Base-by-base conservation (phyloP, 768 basidiomycete species). In the Russula earlei region DNA sequence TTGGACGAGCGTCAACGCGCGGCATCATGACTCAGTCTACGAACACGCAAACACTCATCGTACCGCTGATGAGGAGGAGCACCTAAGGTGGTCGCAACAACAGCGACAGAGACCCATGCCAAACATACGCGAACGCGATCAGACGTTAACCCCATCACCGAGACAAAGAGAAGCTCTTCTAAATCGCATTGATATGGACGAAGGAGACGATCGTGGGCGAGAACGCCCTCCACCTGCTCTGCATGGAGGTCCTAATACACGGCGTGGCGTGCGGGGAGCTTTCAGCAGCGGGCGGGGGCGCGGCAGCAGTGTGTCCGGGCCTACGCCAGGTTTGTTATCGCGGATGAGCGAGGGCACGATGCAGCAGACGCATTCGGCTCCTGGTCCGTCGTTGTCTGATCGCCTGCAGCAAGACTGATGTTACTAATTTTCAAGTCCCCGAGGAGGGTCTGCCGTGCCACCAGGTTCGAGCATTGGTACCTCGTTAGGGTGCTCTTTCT, bases 361-460 rank as follows among this genome's bases (percentile, higher is more conserved):
- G 11, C 43, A 43, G 12, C 22, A 10, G 19, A 20, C 19, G 27
- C 51, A 33, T 6, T 10, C 33, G 1, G 31, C 45, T 17, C 45
- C 31, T 6, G 29, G 29, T 8, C 45, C 27, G 14, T 36, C 56
- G 33, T 29, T 57, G 25, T 57, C 56, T 7, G 50, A 52, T 36
- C 51, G 56, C 9, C 47, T 57, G 56, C 31, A 42, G 5, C 44
- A 52, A 46, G 50, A 56, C 25, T 52, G 37, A 57, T 40, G n/a
- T 4, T 15, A 0, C 7, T 42, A 33, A 25, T 4, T 17, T 15
- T 14, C 27, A 38, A 46, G 3, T 6, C 12, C 2, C 3, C 22
- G 4, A 0, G 2, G 36, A 20, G 14, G 31, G 15, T 14, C 25
- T 20, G 19, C 17, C 3, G 20, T 27, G 20, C 3, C 27, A 20